Evolutionary conservation across 495 filamentous ascomycete species (phyloP).

Genomic region (Apiosordaria backusii): DNA sequence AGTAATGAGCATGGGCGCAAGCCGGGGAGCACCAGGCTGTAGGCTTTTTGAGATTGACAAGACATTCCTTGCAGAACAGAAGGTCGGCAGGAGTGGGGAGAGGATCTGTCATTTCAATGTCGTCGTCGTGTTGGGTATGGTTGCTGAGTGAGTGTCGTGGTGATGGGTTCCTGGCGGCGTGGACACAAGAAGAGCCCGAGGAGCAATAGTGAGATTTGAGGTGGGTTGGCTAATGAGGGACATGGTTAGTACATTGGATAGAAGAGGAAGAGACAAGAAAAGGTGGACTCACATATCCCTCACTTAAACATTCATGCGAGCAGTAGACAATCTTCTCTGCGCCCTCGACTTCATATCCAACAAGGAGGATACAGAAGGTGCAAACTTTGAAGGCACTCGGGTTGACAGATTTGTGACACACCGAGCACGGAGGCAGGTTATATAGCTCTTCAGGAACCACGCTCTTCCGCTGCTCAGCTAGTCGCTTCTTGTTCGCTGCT

Average conservation of each 20-base stretch:
- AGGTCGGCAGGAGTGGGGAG: neutral
- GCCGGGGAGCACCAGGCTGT: slow-evolving; percentile 40
- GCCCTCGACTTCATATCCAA: slow-evolving; percentile 23
- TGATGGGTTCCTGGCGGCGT: slow-evolving; percentile 9
- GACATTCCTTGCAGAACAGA: slow-evolving; percentile 43
- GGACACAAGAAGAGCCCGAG: slow-evolving; percentile 22
- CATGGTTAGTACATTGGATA: neutral
- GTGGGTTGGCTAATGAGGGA: slow-evolving; percentile 18
- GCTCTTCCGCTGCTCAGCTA: slow-evolving; percentile 19
- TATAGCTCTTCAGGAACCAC: slow-evolving; percentile 31
- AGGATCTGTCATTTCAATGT: neutral
- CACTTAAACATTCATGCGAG: slow-evolving; percentile 38
- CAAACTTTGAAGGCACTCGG: slow-evolving; percentile 36
- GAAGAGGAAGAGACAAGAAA: neutral
- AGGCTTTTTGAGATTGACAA: slow-evolving; percentile 29
- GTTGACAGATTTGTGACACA: slow-evolving; percentile 32
- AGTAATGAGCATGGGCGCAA: slow-evolving; percentile 41
- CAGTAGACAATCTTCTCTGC: slow-evolving; percentile 39
- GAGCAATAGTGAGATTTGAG: slow-evolving; percentile 27
- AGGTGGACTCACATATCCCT: slow-evolving; percentile 39
- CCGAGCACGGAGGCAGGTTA: slow-evolving; percentile 36
- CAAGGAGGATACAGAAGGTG: slow-evolving; percentile 39
- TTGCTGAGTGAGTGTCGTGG: slow-evolving; percentile 9
- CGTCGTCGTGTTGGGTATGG: slow-evolving; percentile 2
- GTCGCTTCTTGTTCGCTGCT: slow-evolving; percentile 30